Base-by-base conservation (phyloP, 148 eudicot genomes). In the Suaeda aralocaspica region DNA sequence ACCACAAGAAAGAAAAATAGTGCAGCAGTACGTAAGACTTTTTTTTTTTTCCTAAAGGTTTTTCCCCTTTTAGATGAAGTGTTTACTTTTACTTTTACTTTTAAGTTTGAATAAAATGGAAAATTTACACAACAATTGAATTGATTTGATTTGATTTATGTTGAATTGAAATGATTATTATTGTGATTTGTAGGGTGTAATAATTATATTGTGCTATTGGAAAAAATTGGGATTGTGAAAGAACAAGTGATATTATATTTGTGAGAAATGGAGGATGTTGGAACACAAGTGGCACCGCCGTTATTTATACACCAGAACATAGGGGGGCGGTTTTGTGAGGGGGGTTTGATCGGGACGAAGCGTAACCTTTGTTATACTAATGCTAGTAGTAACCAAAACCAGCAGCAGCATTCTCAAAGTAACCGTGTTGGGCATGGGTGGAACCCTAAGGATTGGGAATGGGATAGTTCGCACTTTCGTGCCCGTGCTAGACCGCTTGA, bases 261-360 rank as follows among this genome's bases (percentile, higher is more conserved):
- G 29, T 29, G 26, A 52, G 45, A 33, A 36, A 77, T 77, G 80
- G 80, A 77, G 26, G 80, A 77, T 55, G 76, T 77, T 42, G 80
- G 77, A 53, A 62, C 73, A 21, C 73, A 77, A 63, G 77, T 77
- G 46, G 80, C 80, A 41, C 41, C 76, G 41, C 80, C 80, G 25
- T 72, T 77, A 22, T 77, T 68, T 62, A 67, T 77, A 44, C 76
- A 77, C 65, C 80, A 52, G 58, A 77, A 68, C 19, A 59, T 77
- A 10, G 62, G 72, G 2, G 72, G 76, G 2, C 36, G 77, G 24
- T 62, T 77, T 73, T 68, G 69, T 48, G 80, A 77, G 26, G 76
- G 68, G 22, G 64, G 28, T 45, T 72, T 77, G 66, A 67, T 77
- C 13, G 80, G 73, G 16, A 57, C 69, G 25, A 77, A 77, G 76